Conservation (phyloP, 192 early-diverging fungal species). For the Podila epicladia region DNA sequence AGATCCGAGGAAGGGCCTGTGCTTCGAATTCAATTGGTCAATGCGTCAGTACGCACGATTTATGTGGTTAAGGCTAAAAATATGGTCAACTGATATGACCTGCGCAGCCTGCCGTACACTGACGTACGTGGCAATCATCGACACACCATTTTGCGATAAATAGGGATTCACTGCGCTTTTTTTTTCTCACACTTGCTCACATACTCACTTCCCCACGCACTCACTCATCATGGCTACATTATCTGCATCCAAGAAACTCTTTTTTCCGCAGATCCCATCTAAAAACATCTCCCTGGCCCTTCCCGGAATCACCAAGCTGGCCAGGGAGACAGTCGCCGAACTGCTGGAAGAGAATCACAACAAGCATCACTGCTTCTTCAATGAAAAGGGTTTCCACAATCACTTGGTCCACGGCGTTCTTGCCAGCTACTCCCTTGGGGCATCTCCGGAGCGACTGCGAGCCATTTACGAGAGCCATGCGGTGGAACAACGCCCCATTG, state of each 20-base stretch:
- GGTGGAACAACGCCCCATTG: slow-evolving; percentile 32
- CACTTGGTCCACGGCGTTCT: slow-evolving; percentile 66
- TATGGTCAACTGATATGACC: too few species aligned
- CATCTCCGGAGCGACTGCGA: slow-evolving; percentile 55
- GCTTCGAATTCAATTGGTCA: too few species aligned
- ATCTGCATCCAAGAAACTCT: background rate
- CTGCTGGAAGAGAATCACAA: slow-evolving; percentile 59
- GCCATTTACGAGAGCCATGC: slow-evolving; percentile 60
- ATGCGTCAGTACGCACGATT: too few species aligned
- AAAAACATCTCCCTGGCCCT: slow-evolving; percentile 28
- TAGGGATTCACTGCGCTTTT: too few species aligned
- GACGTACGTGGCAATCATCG: too few species aligned
- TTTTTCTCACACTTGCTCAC: too few species aligned
- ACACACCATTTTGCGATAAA: too few species aligned
- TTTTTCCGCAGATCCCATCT: slow-evolving; percentile 5
- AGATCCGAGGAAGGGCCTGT: too few species aligned
- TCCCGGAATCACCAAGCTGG: slow-evolving; percentile 57
- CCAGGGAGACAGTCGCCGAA: slow-evolving; percentile 49
- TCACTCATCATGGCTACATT: too few species aligned
- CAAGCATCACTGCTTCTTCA: slow-evolving; percentile 66
- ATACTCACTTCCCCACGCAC: too few species aligned
- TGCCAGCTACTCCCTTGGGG: slow-evolving; percentile 65
- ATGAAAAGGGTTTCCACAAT: slow-evolving; percentile 64
- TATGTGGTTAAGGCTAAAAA: too few species aligned
- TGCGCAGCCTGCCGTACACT: too few species aligned